Conservation (phyloP, 1,284 basidiomycete genomes). For the Caloboletus inedulis region DNA sequence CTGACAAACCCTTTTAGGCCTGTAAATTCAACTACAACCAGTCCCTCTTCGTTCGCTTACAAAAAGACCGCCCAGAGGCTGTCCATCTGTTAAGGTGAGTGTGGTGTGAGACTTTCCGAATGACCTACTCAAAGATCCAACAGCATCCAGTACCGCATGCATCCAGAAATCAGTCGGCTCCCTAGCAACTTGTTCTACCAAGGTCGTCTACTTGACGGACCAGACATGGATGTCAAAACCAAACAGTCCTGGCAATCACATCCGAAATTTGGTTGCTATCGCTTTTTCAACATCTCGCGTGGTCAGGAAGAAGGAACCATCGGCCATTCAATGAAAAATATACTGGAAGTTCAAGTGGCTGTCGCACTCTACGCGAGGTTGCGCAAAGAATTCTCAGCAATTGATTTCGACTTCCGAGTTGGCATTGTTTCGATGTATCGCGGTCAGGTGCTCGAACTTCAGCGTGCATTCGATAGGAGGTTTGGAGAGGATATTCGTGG, state of each 20-base stretch:
- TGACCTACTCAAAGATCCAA: slow-evolving; percentile 9
- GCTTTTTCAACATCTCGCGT: slow-evolving; percentile 77
- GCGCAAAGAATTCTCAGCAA: slow-evolving; percentile 57
- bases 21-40: slow-evolving; percentile 82
- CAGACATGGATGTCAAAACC: slow-evolving; percentile 84
- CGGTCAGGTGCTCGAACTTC: slow-evolving; percentile 83
- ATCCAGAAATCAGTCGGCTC: slow-evolving; percentile 89
- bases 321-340: slow-evolving; percentile 79
- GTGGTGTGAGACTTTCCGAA: neutral
- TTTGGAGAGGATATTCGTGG: slow-evolving; percentile 75
- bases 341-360: slow-evolving; percentile 74
- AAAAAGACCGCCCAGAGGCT: slow-evolving; percentile 71
- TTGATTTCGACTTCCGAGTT: slow-evolving; percentile 75
- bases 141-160: slow-evolving; percentile 99
- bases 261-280: slow-evolving; percentile 82
- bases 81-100: slow-evolving; percentile 87
- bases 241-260: slow-evolving; percentile 83
- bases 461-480: slow-evolving; percentile 62
- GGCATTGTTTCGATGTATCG: slow-evolving; percentile 96
- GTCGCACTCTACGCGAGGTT: slow-evolving; percentile 79
- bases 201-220: slow-evolving; percentile 81
- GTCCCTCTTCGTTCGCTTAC: slow-evolving; percentile 91
- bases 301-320: slow-evolving; percentile 56
- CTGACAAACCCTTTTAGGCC: slow-evolving; percentile 48
- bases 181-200: slow-evolving; percentile 92